Evolutionary conservation across 2,329 filamentous ascomycete genomes (phyloP).

Genomic region (Xylariaceae sp.): DNA sequence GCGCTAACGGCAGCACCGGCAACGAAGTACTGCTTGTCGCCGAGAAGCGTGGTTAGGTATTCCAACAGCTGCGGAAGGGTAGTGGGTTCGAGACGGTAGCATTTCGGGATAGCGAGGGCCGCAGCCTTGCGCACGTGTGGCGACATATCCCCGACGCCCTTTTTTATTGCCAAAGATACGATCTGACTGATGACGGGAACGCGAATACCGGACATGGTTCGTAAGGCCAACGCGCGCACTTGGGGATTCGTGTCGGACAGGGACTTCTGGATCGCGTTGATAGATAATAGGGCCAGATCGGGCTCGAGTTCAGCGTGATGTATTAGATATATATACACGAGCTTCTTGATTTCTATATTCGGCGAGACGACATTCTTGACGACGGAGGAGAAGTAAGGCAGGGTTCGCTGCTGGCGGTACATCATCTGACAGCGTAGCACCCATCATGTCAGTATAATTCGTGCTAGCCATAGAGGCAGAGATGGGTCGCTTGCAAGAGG

Average conservation of each 20-base stretch:
- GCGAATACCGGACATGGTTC: constrained; percentile 96
- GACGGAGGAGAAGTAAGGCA: constrained; percentile 93
- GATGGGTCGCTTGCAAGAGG: neutral
- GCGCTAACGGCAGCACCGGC: constrained; percentile 86
- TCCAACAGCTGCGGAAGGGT: constrained; percentile 82
- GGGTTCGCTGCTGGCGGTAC: constrained; percentile 82
- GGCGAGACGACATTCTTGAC: constrained; percentile 97
- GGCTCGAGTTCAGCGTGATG: constrained; percentile 95
- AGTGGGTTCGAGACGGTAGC: constrained; percentile 82
- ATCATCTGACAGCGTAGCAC: constrained; percentile 65
- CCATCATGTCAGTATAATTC: constrained; percentile 9
- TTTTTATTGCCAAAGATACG: constrained; percentile 91
- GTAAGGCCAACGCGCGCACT: constrained; percentile 83
- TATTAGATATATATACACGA: constrained; percentile 97
- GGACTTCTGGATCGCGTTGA: constrained; percentile 98
- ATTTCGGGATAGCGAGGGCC: constrained; percentile 91
- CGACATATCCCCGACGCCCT: constrained; percentile 89
- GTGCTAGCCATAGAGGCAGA: constrained; percentile 12
- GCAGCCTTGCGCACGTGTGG: constrained; percentile 89
- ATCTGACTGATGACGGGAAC: constrained; percentile 98
- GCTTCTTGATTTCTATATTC: constrained; percentile 92
- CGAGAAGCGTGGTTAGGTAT: constrained; percentile 71
- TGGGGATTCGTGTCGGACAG: constrained; percentile 89
- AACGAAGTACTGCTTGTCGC: constrained; percentile 95
- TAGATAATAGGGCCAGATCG: constrained; percentile 89